phyloP scores from a whole-genome alignment of 1,139 yeast genomes.

The Tardiomyces blankii region DNA sequence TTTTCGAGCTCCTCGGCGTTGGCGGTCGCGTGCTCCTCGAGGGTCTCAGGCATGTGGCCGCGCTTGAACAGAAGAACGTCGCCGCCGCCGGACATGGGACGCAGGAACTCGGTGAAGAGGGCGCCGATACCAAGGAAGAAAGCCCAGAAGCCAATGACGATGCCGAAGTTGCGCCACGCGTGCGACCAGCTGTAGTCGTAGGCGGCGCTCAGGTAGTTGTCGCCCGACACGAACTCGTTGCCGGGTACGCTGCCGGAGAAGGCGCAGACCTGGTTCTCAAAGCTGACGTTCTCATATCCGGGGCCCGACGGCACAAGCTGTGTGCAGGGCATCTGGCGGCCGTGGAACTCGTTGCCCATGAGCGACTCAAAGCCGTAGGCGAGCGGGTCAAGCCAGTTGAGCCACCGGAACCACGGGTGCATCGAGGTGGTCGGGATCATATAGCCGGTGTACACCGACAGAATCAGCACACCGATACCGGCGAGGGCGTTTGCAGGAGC shows the following conservation, averaged over 20 bases:
- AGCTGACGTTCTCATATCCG: slow-evolving; percentile 32
- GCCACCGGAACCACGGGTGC: slow-evolving; percentile 60
- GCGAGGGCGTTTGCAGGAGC: slow-evolving; percentile 56
- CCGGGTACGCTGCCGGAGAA: slow-evolving; percentile 39
- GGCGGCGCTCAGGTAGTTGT: slow-evolving; percentile 30
- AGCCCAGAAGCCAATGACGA: slow-evolving; percentile 35
- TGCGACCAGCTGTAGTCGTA: slow-evolving; percentile 33
- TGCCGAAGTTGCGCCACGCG: slow-evolving; percentile 49
- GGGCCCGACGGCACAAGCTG: slow-evolving; percentile 39
- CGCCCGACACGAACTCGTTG: slow-evolving; percentile 36
- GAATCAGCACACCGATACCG: slow-evolving; percentile 40
- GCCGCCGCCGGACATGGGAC: slow-evolving; percentile 45
- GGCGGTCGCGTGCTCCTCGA: slow-evolving; percentile 23
- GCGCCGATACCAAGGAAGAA: slow-evolving; percentile 37
- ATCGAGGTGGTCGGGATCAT: slow-evolving; percentile 45
- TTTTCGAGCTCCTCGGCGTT: slow-evolving; percentile 30
- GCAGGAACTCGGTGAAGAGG: slow-evolving; percentile 39
- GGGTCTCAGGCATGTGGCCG: slow-evolving; percentile 36
- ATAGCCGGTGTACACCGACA: slow-evolving; percentile 50
- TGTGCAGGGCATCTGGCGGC: slow-evolving; percentile 38
- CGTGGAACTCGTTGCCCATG: slow-evolving; percentile 48
- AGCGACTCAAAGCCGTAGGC: slow-evolving; percentile 46
- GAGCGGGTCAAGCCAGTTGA: slow-evolving; percentile 46
- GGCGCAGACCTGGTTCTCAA: slow-evolving; percentile 37
- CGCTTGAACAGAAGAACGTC: slow-evolving; percentile 46